A percentile compares a stretch with the other conserved stretches of the same genome.
Conservation (phyloP, 139 green algal genomes). For the Tetratostichococcus sp. region DNA sequence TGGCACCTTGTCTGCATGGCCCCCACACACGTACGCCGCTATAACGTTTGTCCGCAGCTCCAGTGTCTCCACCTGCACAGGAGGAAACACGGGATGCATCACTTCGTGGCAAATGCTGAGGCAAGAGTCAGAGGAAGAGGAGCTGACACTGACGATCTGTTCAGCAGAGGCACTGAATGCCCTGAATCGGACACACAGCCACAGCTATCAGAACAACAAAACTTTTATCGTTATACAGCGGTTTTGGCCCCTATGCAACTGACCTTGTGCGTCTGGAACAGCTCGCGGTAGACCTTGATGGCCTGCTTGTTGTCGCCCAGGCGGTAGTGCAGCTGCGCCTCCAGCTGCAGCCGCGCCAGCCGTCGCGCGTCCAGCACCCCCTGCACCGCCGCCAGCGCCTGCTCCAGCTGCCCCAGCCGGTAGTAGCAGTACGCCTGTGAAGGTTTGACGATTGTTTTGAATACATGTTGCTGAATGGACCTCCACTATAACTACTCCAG, state of each 20-base stretch:
- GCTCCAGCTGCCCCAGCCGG: constrained; percentile 46
- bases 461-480: too few relatives aligned
- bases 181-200: too few relatives aligned
- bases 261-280: constrained; percentile 50
- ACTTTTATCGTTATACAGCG: too few relatives aligned
- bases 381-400: constrained; percentile 35
- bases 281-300: constrained; percentile 45
- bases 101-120: too few relatives aligned
- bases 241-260: too few relatives aligned
- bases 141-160: too few relatives aligned
- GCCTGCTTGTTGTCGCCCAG: constrained; percentile 53
- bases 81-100: too few relatives aligned
- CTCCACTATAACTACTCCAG: too few relatives aligned
- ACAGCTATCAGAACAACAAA: too few relatives aligned
- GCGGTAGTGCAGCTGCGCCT: constrained; percentile 80
- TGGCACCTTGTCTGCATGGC: constrained; percentile 53
- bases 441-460: neutral
- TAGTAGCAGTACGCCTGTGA: constrained; percentile 85
- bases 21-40: constrained; percentile 73
- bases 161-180: too few relatives aligned
- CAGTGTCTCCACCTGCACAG: constrained; percentile 32
- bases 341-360: constrained; percentile 57
- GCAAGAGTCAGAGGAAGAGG: too few relatives aligned
- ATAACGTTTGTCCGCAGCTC: constrained; percentile 83
- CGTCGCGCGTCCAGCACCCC: constrained; percentile 12